A percentile compares a stretch with the other conserved stretches of the same genome.
Conservation (phyloP, 345 rosid species). For the Eucalyptus curtisii region DNA sequence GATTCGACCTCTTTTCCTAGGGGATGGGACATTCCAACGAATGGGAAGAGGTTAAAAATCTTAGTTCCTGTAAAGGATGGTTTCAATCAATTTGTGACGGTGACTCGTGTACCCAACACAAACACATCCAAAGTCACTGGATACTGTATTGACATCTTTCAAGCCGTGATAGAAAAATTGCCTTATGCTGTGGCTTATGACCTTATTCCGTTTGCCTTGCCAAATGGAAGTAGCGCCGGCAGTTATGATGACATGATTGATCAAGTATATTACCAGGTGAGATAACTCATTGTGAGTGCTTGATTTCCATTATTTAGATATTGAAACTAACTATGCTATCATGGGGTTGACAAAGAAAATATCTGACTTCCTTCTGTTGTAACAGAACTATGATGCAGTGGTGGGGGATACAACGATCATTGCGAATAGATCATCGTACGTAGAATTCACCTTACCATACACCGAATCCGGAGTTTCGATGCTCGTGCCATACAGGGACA, state of each 20-base stretch:
- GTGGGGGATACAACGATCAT: neutral
- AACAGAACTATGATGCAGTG: neutral
- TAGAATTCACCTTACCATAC: neutral
- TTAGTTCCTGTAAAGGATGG: neutral
- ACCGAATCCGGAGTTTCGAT: neutral
- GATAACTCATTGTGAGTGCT: neutral
- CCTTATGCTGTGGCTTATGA: neutral
- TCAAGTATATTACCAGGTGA: neutral
- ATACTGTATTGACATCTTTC: neutral
- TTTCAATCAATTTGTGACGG: neutral
- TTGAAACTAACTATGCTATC: neutral
- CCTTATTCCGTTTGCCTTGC: neutral
- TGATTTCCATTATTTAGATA: neutral
- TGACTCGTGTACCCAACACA: neutral
- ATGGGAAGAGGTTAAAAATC: neutral
- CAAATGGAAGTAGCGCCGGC: neutral
- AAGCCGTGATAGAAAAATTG: neutral
- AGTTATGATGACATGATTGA: neutral
- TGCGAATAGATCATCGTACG: neutral
- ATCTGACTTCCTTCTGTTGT: neutral
- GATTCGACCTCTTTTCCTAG: neutral
- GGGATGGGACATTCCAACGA: neutral
- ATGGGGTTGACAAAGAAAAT: neutral
- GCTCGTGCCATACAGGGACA: neutral
- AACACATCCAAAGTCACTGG: neutral